Percentiles rank a stretch among this genome's conserved stretches.
Conservation (phyloP, 768 basidiomycete genomes). For the Gymnopilus dilepis region DNA sequence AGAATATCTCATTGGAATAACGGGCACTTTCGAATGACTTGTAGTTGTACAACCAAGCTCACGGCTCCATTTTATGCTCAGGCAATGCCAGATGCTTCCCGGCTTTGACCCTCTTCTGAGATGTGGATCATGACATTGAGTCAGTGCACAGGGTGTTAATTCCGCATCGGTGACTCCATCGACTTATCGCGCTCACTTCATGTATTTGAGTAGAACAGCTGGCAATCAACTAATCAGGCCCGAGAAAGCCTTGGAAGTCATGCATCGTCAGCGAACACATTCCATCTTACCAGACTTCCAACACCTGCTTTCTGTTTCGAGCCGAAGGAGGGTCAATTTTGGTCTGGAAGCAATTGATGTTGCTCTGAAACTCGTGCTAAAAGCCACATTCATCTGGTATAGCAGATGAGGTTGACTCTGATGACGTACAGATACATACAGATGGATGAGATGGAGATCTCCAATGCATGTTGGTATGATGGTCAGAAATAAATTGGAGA, state of each 20-base stretch:
- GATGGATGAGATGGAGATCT: neutral
- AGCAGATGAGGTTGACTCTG: neutral
- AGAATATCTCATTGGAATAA: no score
- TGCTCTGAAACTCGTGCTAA: conserved; percentile 2
- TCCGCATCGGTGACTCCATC: neutral
- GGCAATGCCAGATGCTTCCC: neutral
- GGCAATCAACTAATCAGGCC: neutral
- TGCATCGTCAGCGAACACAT: neutral
- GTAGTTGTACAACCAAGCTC: neutral
- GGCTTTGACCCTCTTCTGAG: no score
- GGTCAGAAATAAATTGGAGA: neutral
- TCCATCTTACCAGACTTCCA: neutral
- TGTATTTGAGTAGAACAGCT: neutral
- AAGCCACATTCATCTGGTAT: neutral
- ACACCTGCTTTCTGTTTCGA: neutral
- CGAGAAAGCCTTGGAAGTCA: neutral
- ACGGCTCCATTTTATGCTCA: neutral
- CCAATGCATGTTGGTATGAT: neutral
- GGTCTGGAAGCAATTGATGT: neutral
- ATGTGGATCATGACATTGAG: no score
- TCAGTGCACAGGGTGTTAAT: no score
- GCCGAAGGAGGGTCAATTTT: neutral
- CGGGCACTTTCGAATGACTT: no score
- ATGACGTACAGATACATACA: conserved; percentile 3
- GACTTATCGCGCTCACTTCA: neutral